A percentile compares a stretch with the other conserved stretches of the same genome.
Evolutionary conservation across 2,329 filamentous ascomycete genomes (phyloP).

Genomic region (Neofusicoccum umdonicola): DNA sequence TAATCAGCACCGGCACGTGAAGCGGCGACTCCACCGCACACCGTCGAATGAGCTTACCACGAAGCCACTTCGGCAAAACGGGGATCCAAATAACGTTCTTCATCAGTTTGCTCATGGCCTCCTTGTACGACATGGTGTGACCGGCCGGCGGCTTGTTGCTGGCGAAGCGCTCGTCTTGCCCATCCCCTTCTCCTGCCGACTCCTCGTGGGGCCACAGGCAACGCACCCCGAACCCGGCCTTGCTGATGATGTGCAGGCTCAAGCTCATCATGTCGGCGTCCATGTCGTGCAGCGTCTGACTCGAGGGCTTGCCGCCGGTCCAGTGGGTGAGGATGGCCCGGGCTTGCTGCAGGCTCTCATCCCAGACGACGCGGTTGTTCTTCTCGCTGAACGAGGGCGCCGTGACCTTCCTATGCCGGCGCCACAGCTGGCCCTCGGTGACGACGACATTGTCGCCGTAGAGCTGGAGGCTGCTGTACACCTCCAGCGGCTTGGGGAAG

Average conservation of each 20-base stretch:
- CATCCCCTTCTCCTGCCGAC: conserved; percentile 35
- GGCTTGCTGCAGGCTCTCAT: conserved; percentile 63
- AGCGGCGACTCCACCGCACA: background rate
- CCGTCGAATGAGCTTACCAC: conserved; percentile 36
- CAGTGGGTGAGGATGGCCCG: conserved; percentile 32
- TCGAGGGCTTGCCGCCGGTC: conserved; percentile 28
- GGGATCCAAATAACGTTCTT: conserved; percentile 64
- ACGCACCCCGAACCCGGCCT: conserved; percentile 68
- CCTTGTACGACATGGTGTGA: conserved; percentile 61
- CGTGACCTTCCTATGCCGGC: conserved; percentile 69
- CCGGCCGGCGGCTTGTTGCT: conserved; percentile 32
- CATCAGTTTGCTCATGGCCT: conserved; percentile 60
- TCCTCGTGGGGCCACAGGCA: conserved; percentile 59
- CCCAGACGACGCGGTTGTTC: conserved; percentile 67
- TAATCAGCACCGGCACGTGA: background rate
- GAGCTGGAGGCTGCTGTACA: conserved; percentile 59
- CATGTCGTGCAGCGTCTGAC: conserved; percentile 52
- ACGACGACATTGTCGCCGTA: conserved; percentile 72
- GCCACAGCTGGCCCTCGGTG: conserved; percentile 68
- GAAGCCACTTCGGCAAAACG: conserved; percentile 59
- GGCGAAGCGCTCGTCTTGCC: conserved; percentile 28
- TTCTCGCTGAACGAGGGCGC: conserved; percentile 73
- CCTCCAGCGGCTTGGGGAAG: conserved; percentile 66
- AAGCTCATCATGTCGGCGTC: conserved; percentile 66
- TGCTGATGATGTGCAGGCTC: conserved; percentile 60